A percentile compares a stretch with the other conserved stretches of the same genome.
Evolutionary conservation across 2,329 filamentous ascomycete species (phyloP).

Genomic region (Fusarium neocosmosporiellum): DNA sequence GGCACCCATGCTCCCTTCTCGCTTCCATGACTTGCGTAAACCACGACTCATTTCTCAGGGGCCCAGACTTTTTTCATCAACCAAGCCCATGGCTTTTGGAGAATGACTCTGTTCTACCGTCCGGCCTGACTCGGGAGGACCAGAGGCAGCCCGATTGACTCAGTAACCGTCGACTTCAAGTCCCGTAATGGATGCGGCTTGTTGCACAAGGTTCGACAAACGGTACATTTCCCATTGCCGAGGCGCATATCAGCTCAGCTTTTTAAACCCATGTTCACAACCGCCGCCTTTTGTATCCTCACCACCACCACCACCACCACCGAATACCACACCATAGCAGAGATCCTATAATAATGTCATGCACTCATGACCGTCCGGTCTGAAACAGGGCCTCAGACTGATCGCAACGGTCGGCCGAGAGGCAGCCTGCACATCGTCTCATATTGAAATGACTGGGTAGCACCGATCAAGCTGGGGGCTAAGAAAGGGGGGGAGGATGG

Average conservation of each 20-base stretch:
- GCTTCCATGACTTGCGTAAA: slow-evolving; percentile 6
- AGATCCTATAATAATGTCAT: slow-evolving; percentile 3
- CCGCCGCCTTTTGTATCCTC: neutral
- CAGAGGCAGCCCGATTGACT: slow-evolving; percentile 29
- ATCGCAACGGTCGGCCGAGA: slow-evolving; percentile 16
- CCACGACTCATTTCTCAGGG: slow-evolving; percentile 5
- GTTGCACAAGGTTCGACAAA: slow-evolving; percentile 17
- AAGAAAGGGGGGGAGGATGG: slow-evolving; percentile 13
- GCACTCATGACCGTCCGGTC: neutral
- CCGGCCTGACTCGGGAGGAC: slow-evolving; percentile 27
- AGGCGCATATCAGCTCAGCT: neutral
- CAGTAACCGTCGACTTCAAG: neutral
- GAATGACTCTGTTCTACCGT: slow-evolving; percentile 22
- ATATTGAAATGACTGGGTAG: slow-evolving; percentile 23
- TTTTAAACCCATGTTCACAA: neutral
- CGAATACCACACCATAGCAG: neutral
- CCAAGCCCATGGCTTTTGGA: neutral
- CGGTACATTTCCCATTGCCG: neutral
- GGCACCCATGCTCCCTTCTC: slow-evolving; percentile 18
- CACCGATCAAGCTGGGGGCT: slow-evolving; percentile 25
- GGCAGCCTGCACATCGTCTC: slow-evolving; percentile 11
- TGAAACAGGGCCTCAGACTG: slow-evolving; percentile 23
- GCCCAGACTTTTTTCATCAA: slow-evolving; percentile 1
- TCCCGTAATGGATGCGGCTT: neutral
- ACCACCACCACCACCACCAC: neutral